Percentiles rank a stretch among this genome's conserved stretches.
Evolutionary conservation across 805 yeast genomes (phyloP).

Genomic region (Phaffomyces opuntiae): DNA sequence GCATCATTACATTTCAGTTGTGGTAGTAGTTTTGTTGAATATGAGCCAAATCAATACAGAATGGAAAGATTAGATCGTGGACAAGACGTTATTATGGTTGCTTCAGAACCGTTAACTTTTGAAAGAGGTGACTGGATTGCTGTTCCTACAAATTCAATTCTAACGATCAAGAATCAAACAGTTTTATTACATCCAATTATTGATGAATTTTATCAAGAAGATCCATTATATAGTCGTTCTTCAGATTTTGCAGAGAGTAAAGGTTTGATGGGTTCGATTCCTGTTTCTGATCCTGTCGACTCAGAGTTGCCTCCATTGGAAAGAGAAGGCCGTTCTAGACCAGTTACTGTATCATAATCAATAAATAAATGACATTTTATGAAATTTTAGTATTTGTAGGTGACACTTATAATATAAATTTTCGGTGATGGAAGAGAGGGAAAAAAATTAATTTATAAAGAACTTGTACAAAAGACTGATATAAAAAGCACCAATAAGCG

Average conservation of each 20-base stretch:
- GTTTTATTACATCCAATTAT: conserved; percentile 84
- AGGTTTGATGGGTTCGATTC: conserved; percentile 91
- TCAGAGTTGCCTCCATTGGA: conserved; percentile 68
- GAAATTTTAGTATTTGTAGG: neutral
- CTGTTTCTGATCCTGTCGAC: conserved; percentile 46
- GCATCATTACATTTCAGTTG: conserved; percentile 93
- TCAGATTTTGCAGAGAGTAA: conserved; percentile 80
- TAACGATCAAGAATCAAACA: conserved; percentile 79
- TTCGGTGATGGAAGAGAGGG: too few relatives aligned
- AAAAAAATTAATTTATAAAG: neutral
- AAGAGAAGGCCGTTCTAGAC: conserved; percentile 59
- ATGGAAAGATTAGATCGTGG: conserved; percentile 93
- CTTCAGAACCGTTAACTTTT: conserved; percentile 93
- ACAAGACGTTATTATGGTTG: conserved; percentile 93
- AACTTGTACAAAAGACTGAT: neutral
- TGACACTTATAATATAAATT: too few relatives aligned
- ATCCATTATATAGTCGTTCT: conserved; percentile 61
- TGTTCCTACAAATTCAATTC: conserved; percentile 84
- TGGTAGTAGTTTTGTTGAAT: conserved; percentile 86
- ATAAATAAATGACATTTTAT: neutral
- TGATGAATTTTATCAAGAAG: conserved; percentile 80
- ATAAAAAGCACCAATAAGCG: too few relatives aligned
- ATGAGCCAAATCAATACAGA: conserved; percentile 83
- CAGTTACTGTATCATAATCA: conserved; percentile 4
- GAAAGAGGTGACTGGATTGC: conserved; percentile 98